Base-by-base conservation (phyloP, 2,329 filamentous ascomycete genomes). In the Colletotrichum cuscutae region DNA sequence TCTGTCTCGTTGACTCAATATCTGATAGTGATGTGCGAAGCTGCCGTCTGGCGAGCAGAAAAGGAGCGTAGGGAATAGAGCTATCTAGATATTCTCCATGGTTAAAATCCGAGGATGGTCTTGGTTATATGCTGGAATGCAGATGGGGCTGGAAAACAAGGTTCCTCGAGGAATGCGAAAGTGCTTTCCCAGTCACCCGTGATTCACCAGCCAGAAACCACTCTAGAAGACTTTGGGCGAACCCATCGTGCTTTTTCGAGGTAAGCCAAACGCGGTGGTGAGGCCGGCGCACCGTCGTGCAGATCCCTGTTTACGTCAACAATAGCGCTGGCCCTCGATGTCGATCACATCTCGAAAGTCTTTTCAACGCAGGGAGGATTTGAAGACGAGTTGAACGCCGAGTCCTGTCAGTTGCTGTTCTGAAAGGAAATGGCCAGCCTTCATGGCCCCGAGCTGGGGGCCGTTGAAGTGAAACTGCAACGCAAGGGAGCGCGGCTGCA, bases 41-140 rank as follows among this genome's bases (percentile, higher is more conserved):
- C 11, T 59, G 42, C n/a, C 57, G 37, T 58, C 46, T 7, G 52
- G n/a, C 13, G 9, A 49, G 19, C 11, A n/a, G 22, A 37, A 46
- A 65, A 65, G 53, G 66, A 72, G 54, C 37, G 54, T 32, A 56
- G 52, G 11, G 28, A 35, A 35, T 24, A 26, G 30, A 46, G 30
- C 30, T 19, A 46, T 26, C 24, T 19, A 26, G 13, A 22, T 12
- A 19, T 26, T 11, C 19, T 30, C 11, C 9, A 13, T 24, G 53
- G 22, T 5, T 35, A 28, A 57, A 49, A 35, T 42, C 32, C 35
- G 52, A 28, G 57, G 66, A 54, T 58, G 19, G 65, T 37, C 30
- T 26, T 24, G 30, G n/a, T 68, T 73, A 73, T 73, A 72, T 72
- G 62, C 30, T 71, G 62, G 71, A 73, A 72, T 72, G 57, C 37